Percentiles rank a stretch among this genome's conserved stretches.
Evolutionary conservation across 176 grass and related monocot species (phyloP).

Genomic region (Ampelocalamus luodianensis): DNA sequence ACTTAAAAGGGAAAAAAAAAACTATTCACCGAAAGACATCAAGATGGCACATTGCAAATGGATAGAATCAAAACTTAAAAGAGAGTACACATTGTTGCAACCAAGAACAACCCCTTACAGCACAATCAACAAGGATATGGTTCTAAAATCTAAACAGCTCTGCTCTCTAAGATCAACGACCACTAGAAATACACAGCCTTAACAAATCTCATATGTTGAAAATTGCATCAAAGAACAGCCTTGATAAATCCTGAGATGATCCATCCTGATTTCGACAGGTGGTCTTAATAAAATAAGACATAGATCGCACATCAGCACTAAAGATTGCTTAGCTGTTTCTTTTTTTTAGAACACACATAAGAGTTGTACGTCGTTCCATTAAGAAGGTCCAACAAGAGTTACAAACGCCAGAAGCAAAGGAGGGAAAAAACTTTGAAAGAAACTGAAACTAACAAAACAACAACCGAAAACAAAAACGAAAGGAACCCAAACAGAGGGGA

Average conservation of each 20-base stretch:
- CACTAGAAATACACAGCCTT: slow-evolving; percentile 24
- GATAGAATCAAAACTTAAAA: slow-evolving; percentile 8
- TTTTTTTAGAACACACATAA: too few relatives aligned
- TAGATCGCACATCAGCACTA: neutral
- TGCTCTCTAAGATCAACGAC: neutral
- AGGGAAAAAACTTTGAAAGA: too few relatives aligned
- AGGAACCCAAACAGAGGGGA: too few relatives aligned
- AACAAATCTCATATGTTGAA: slow-evolving; percentile 22
- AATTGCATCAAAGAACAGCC: slow-evolving; percentile 11
- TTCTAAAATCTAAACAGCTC: neutral
- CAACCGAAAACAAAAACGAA: too few relatives aligned
- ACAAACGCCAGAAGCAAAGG: too few relatives aligned
- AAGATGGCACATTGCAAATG: neutral
- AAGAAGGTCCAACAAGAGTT: too few relatives aligned
- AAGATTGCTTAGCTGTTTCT: neutral
- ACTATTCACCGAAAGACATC: neutral
- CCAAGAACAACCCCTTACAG: slow-evolving; percentile 3
- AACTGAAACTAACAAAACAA: too few relatives aligned
- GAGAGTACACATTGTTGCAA: neutral
- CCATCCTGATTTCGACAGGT: neutral
- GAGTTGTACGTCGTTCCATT: too few relatives aligned
- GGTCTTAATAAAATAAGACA: slow-evolving; percentile 9
- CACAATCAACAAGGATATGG: neutral
- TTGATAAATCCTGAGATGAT: neutral
- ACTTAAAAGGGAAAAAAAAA: neutral